Percentiles rank a stretch among this genome's conserved stretches.
phyloP scores from a whole-genome alignment of 371 early-diverging fungal species.

The Dichotomocladium elegans region DNA sequence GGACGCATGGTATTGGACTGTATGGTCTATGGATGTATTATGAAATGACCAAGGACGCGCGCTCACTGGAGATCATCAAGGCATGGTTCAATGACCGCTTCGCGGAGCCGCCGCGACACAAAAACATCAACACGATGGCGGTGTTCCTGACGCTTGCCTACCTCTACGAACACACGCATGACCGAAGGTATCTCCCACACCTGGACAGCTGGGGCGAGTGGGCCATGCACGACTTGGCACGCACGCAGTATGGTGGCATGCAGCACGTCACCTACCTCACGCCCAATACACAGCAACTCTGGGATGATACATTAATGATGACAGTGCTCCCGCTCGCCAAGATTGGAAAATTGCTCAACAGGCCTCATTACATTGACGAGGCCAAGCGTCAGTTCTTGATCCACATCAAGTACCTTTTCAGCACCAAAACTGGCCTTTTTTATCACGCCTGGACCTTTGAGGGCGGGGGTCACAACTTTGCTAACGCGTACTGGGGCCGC shows the following conservation, averaged over 20 bases:
- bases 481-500: constrained; percentile 20
- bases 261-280: constrained; percentile 21
- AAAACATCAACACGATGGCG: constrained; percentile 27
- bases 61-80: constrained; percentile 12
- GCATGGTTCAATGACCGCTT: constrained; percentile 20
- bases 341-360: constrained; percentile 16
- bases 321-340: constrained; percentile 22
- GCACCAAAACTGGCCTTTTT: constrained; percentile 17
- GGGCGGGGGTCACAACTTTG: constrained; percentile 21
- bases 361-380: constrained; percentile 21
- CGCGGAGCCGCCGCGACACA: constrained; percentile 16
- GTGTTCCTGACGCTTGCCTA: constrained; percentile 18
- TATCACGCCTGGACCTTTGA: constrained; percentile 24
- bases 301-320: constrained; percentile 29
- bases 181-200: constrained; percentile 14
- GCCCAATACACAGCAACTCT: constrained; percentile 17
- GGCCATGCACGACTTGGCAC: constrained; percentile 17
- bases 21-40: constrained; percentile 23
- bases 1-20: constrained; percentile 25
- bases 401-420: constrained; percentile 19
- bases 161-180: constrained; percentile 14
- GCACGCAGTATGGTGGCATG: constrained; percentile 23
- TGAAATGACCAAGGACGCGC: constrained; percentile 11
- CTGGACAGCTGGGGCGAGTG: constrained; percentile 22
- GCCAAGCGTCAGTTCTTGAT: constrained; percentile 23